Evolutionary conservation across 129 eudicot genomes (phyloP).

Genomic region (Chrysanthemum lavandulifolium): DNA sequence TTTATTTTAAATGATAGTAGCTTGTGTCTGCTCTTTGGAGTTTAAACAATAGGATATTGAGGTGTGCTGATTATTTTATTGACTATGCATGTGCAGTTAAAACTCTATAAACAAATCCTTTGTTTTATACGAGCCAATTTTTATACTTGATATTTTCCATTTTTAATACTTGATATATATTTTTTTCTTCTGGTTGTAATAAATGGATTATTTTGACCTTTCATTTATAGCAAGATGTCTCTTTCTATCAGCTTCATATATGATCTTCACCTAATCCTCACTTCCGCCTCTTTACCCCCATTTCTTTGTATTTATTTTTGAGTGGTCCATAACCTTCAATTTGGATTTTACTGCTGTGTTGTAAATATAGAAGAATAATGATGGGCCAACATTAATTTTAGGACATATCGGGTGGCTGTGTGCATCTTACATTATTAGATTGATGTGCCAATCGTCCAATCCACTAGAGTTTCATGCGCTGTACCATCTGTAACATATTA

Average conservation of each 20-base stretch:
- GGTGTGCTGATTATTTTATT: neutral
- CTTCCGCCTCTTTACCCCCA: neutral
- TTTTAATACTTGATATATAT: neutral
- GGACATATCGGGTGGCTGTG: too few species aligned
- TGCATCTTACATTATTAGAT: too few species aligned
- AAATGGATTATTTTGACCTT: neutral
- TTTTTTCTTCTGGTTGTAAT: neutral
- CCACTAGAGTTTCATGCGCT: too few species aligned
- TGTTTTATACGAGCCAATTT: neutral
- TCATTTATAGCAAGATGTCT: constrained; percentile 4
- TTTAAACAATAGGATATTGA: neutral
- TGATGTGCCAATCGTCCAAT: too few species aligned
- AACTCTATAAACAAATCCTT: neutral
- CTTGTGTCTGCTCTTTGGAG: neutral
- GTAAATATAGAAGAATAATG: neutral
- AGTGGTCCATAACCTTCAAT: neutral
- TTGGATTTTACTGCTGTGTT: neutral
- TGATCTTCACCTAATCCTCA: neutral
- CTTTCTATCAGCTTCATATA: neutral
- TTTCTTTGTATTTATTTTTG: neutral
- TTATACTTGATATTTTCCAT: neutral
- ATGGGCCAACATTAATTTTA: too few species aligned
- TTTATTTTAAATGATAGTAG: neutral
- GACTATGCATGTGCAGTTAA: neutral
- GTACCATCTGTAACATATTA: too few species aligned